Conservation (phyloP, 1,284 basidiomycete species). For the Rhodotorula sp. region DNA sequence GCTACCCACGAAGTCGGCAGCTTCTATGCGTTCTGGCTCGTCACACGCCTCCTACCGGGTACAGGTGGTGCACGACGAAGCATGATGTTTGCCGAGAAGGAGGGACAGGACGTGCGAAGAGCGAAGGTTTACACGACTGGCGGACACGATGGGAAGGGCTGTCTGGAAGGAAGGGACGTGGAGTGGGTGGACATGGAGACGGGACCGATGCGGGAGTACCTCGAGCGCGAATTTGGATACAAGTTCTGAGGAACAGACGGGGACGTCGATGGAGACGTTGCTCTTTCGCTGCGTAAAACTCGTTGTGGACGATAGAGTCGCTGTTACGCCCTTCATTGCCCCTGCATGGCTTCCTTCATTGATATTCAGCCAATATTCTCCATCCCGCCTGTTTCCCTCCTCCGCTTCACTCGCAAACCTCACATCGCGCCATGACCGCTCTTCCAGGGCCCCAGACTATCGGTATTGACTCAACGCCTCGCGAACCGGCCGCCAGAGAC, state of each 20-base stretch:
- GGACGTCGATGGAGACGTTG: background rate
- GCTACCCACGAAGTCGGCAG: slow-evolving; percentile 22
- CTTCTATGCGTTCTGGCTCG: slow-evolving; percentile 31
- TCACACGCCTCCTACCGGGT: slow-evolving; percentile 29
- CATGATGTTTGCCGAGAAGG: slow-evolving; percentile 32
- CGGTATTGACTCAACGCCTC: background rate
- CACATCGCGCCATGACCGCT: background rate
- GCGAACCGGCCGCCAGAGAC: too few species aligned
- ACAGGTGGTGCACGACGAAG: slow-evolving; percentile 29
- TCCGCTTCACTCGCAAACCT: background rate
- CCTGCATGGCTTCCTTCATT: too few species aligned
- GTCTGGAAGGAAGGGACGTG: slow-evolving; percentile 30
- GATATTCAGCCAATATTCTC: too few species aligned
- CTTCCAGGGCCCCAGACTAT: background rate
- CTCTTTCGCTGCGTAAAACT: background rate
- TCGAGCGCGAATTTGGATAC: slow-evolving; percentile 28
- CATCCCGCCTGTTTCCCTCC: background rate
- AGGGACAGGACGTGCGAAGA: background rate
- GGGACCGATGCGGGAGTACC: slow-evolving; percentile 17
- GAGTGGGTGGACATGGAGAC: slow-evolving; percentile 38
- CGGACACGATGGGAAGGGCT: slow-evolving; percentile 25
- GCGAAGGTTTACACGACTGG: slow-evolving; percentile 37
- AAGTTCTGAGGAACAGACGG: slow-evolving; percentile 1
- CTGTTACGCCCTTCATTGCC: too few species aligned
- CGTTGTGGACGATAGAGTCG: too few species aligned